A percentile compares a stretch with the other conserved stretches of the same genome.
phyloP scores from a whole-genome alignment of 345 rosid species.

The Salix suchowensis region DNA sequence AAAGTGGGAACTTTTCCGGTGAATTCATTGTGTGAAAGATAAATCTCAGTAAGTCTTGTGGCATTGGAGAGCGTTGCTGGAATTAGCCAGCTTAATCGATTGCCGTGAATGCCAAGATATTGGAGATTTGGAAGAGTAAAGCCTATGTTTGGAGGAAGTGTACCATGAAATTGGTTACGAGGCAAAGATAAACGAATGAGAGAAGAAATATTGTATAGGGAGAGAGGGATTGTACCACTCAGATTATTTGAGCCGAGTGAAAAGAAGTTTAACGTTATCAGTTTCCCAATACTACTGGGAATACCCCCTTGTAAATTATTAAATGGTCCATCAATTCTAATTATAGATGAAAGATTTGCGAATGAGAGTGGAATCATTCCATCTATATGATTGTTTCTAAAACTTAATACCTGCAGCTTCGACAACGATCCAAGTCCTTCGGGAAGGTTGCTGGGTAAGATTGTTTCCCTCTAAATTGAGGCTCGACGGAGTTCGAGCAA shows the following conservation, averaged over 20 bases:
- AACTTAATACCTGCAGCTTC: no score
- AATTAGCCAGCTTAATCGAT: constrained; percentile 7
- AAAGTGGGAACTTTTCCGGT: constrained; percentile 11
- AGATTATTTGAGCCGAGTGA: not conserved
- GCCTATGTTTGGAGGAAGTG: no score
- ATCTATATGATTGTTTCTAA: no score
- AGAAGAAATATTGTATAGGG: no score
- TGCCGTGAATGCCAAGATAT: no score
- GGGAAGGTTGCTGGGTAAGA: no score
- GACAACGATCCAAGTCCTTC: no score
- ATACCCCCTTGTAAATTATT: constrained; percentile 1
- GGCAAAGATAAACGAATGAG: not conserved
- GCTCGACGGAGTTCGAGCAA: no score
- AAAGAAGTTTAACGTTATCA: constrained; percentile 10
- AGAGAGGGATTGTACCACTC: not conserved
- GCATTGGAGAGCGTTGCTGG: constrained; percentile 25
- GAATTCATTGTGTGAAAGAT: not conserved
- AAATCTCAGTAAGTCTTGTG: not conserved
- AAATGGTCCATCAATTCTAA: not conserved
- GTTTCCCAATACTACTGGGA: constrained; percentile 24
- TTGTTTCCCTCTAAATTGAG: no score
- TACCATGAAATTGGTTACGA: constrained; percentile 1
- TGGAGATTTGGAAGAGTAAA: no score
- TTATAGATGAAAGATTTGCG: constrained; percentile 15
- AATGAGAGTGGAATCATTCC: not conserved